Base-by-base conservation (phyloP, 2,329 filamentous ascomycete species). In the Metarhizium humberi region DNA sequence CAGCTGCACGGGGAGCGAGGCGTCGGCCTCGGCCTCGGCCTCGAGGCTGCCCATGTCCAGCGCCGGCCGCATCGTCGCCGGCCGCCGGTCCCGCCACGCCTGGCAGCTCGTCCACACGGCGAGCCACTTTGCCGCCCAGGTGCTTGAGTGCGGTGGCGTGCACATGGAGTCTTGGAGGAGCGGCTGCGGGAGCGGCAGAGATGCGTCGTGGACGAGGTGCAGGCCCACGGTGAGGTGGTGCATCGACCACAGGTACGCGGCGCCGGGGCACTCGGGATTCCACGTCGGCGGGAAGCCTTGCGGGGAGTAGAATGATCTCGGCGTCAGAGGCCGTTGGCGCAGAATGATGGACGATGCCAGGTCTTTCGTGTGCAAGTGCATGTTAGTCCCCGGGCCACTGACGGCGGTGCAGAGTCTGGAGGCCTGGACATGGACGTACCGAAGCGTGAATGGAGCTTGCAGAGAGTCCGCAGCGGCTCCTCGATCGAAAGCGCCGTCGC, bases 1-100 rank as follows among this genome's bases (percentile, higher is more conserved):
- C 10, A 63, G 50, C 11, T 59, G 57, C 11, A 62, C 58, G 14
- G 61, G 59, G 11, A 63, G 62, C 6, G 61, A 60, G 2, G 59
- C 57, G 20, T 53, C 42, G 16, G 59, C 57, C 16, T 54, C 36
- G 59, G 45, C 58, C 3, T 25, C 55, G 14, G 57, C 58, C n/a
- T 62, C 60, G 29, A 62, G 54, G 34, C 56, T 62, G 43, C 58
- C 58, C 11, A 62, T 55, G 18, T 61, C 60, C 2, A 62, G 40
- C 4, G 61, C 57, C 1, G 59, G 58, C 32, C 57, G 59, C 51
- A 62, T 56, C 6, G 56, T 49, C 2, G 59, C 32, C 0, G 60
- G 56, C 3, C 59, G 55, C 4, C 40, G 51, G 4, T 58, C 58
- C 20, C 58, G 61, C 60, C 60, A 61, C 14, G 55, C 36, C 30